A percentile compares a stretch with the other conserved stretches of the same genome.
Conservation (phyloP, 1,284 basidiomycete genomes). For the Boletus mariae region DNA sequence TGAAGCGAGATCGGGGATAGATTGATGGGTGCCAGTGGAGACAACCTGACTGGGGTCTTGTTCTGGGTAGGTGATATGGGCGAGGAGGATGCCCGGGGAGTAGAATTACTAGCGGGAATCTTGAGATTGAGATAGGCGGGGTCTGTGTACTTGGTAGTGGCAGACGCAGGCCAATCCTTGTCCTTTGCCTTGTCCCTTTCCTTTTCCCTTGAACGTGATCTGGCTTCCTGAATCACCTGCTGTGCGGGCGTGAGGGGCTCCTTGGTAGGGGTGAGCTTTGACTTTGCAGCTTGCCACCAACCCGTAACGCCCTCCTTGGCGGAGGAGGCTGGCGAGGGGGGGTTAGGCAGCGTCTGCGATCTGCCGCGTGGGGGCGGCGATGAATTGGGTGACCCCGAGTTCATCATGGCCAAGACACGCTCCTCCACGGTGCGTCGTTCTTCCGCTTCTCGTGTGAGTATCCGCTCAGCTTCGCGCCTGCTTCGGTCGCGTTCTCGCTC, state of each 20-base stretch:
- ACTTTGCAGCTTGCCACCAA: conserved; percentile 72
- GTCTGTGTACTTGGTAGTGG: conserved; percentile 48
- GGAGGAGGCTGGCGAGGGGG: conserved; percentile 59
- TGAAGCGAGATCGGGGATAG: conserved; percentile 34
- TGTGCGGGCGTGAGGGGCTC: conserved; percentile 75
- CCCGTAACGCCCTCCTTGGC: conserved; percentile 50
- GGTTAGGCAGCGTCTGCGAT: conserved; percentile 51
- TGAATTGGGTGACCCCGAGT: conserved; percentile 36
- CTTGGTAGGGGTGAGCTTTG: conserved; percentile 72
- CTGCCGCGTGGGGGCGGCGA: conserved; percentile 50
- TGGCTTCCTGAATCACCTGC: conserved; percentile 69
- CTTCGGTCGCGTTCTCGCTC: conserved; percentile 69
- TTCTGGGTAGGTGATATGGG: conserved; percentile 57
- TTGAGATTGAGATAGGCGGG: conserved; percentile 55
- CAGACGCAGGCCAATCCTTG: conserved; percentile 53
- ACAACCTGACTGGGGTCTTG: conserved; percentile 53
- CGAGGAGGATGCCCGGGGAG: conserved; percentile 43
- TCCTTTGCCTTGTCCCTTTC: conserved; percentile 54
- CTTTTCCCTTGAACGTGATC: conserved; percentile 53
- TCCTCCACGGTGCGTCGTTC: conserved; percentile 67
- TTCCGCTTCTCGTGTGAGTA: conserved; percentile 65
- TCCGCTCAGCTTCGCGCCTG: conserved; percentile 69
- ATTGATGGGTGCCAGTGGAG: conserved; percentile 39
- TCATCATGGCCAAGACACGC: conserved; percentile 68
- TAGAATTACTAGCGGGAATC: conserved; percentile 35